These are phyloP conservation scores for Fusarium piperis DNA, from an alignment of 2,329 filamentous ascomycete species.

Conservation along the genomic window DNA sequence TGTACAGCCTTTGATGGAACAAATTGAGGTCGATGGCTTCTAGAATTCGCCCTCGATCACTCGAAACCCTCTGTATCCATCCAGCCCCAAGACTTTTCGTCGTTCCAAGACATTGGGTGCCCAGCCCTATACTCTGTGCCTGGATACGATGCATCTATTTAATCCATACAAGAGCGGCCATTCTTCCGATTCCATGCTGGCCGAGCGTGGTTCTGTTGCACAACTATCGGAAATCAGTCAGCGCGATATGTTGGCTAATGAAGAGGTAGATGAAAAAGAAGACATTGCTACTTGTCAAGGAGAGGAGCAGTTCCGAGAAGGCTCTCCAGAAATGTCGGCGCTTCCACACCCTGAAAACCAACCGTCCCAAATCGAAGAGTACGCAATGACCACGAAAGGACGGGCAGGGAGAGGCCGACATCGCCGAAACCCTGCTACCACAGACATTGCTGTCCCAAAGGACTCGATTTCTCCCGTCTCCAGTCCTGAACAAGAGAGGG, in stretches of 20 bases:
- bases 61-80: neutral
- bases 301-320: neutral
- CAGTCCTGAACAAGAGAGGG: neutral
- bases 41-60: conserved; percentile 10
- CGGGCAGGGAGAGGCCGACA: conserved; percentile 30
- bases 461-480: neutral
- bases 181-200: neutral
- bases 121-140: neutral
- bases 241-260: conserved; percentile 34
- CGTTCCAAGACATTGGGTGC: conserved; percentile 9
- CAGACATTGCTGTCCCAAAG: conserved; percentile 30
- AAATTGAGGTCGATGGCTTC: conserved; percentile 2
- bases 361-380: neutral
- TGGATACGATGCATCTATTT: neutral
- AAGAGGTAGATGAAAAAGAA: neutral
- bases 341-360: neutral
- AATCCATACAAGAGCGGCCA: neutral
- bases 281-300: neutral
- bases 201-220: conserved; percentile 44
- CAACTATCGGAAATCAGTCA: conserved; percentile 43
- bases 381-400: neutral
- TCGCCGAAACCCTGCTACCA: conserved; percentile 40
- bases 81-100: neutral
- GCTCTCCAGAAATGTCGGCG: neutral
- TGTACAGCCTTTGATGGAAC: neutral